These are phyloP conservation scores for Erythrobasidium yunnanense DNA, from an alignment of 768 basidiomycete species.

Conservation along the genomic window DNA sequence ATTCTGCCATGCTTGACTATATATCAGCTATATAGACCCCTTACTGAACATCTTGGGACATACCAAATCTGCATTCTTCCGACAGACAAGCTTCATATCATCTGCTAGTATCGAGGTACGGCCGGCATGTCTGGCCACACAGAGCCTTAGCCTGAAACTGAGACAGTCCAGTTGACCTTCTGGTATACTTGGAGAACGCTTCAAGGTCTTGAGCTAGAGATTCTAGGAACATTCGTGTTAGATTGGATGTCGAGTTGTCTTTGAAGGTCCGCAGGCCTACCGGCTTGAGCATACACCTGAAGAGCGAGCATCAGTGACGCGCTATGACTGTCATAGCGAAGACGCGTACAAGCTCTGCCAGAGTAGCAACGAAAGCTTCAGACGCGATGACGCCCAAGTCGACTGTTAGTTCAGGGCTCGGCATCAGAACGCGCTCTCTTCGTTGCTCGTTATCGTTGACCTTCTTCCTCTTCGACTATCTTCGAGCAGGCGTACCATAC, in stretches of 20 bases:
- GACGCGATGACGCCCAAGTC: conserved; percentile 19
- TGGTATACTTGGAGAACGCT: conserved; percentile 8
- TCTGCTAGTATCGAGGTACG: not conserved
- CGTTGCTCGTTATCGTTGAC: too few relatives aligned
- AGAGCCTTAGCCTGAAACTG: too few relatives aligned
- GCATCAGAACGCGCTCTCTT: too few relatives aligned
- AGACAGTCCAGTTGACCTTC: too few relatives aligned
- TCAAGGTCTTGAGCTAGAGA: conserved; percentile 6
- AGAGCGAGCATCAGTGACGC: too few relatives aligned
- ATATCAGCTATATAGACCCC: too few relatives aligned
- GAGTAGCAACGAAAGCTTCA: conserved; percentile 17
- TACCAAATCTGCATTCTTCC: conserved; percentile 15
- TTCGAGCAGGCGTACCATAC: conserved; percentile 19
- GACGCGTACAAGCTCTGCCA: conserved; percentile 17
- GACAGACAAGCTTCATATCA: not conserved
- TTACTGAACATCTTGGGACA: not conserved
- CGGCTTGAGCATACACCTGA: conserved; percentile 23
- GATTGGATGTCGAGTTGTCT: not conserved
- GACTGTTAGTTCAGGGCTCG: too few relatives aligned
- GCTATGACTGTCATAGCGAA: too few relatives aligned
- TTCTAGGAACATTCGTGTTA: not conserved
- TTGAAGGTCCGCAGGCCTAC: not conserved
- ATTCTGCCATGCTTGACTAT: not conserved
- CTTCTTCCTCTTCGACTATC: conserved; percentile 11
- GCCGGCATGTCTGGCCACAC: conserved; percentile 3